A percentile compares a stretch with the other conserved stretches of the same genome.
Evolutionary conservation across 768 basidiomycete species (phyloP).

Genomic region (Tylopilus subfusipes): DNA sequence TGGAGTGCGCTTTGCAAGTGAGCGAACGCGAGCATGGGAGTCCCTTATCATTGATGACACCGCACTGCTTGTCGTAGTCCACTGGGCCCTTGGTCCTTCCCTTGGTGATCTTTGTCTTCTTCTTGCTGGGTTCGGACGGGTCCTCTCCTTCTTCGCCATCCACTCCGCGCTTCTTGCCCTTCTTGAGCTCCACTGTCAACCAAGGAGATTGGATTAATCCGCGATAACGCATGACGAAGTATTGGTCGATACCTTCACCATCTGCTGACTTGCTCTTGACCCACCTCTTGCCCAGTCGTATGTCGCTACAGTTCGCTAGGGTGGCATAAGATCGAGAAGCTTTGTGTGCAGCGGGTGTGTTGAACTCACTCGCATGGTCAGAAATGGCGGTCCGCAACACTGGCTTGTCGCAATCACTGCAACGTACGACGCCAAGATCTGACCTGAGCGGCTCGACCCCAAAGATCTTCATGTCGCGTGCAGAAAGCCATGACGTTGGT

Average conservation of each 20-base stretch:
- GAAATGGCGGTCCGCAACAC: slow-evolving; percentile 68
- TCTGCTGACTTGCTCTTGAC: slow-evolving; percentile 52
- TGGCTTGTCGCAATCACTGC: slow-evolving; percentile 79
- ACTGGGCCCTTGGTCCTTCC: slow-evolving; percentile 82
- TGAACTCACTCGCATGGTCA: slow-evolving; percentile 69
- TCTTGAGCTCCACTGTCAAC: slow-evolving; percentile 38
- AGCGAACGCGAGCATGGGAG: slow-evolving; percentile 91
- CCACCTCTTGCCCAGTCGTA: slow-evolving; percentile 53
- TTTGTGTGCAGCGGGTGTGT: not conserved
- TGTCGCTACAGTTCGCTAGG: slow-evolving; percentile 61
- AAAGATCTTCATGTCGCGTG: slow-evolving; percentile 85
- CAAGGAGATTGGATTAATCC: slow-evolving; percentile 1
- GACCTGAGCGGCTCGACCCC: slow-evolving; percentile 72
- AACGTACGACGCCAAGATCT: slow-evolving; percentile 64
- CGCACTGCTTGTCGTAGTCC: slow-evolving; percentile 89
- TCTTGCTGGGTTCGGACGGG: slow-evolving; percentile 63
- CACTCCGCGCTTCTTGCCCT: slow-evolving; percentile 77
- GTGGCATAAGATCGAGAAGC: slow-evolving; percentile 7
- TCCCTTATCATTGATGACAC: slow-evolving; percentile 94
- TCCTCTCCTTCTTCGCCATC: slow-evolving; percentile 69
- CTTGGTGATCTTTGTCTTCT: slow-evolving; percentile 79
- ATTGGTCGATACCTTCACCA: slow-evolving; percentile 39
- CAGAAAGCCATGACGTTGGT: slow-evolving; percentile 82
- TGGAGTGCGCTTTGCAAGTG: slow-evolving; percentile 97
- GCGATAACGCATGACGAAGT: not conserved